Evolutionary conservation across 805 yeast species (phyloP).

Genomic region (Yamadazyma ubonensis): DNA sequence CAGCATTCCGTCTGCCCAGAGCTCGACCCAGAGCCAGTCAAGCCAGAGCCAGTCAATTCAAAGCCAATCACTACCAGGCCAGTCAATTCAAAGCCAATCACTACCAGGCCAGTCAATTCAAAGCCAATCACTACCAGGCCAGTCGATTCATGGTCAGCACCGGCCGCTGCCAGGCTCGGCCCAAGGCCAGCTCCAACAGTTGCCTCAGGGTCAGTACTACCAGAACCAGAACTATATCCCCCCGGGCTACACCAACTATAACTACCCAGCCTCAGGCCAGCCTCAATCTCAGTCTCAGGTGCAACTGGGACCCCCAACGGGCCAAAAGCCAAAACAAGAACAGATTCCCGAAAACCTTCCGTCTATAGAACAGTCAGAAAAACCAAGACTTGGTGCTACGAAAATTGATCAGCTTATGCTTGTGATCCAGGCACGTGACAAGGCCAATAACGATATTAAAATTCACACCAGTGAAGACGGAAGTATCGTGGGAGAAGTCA

Average conservation of each 20-base stretch:
- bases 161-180: too few relatives aligned
- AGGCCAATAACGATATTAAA: slow-evolving; percentile 62
- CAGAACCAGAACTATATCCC: slow-evolving; percentile 14
- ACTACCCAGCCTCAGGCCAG: slow-evolving; percentile 10
- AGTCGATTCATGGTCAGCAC: too few relatives aligned
- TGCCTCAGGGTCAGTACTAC: slow-evolving; percentile 11
- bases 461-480: slow-evolving; percentile 62
- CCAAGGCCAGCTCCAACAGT: too few relatives aligned
- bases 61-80: slow-evolving; percentile 3
- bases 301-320: too few relatives aligned
- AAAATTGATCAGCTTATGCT: slow-evolving; percentile 90
- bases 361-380: slow-evolving; percentile 44
- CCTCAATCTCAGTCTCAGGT: slow-evolving; percentile 11
- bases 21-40: too few relatives aligned
- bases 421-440: slow-evolving; percentile 83
- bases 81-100: slow-evolving; percentile 10
- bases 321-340: background rate
- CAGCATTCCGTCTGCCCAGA: too few relatives aligned
- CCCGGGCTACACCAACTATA: slow-evolving; percentile 13
- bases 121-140: slow-evolving; percentile 1
- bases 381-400: slow-evolving; percentile 79
- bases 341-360: background rate
- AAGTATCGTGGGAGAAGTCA: slow-evolving; percentile 49
- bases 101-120: too few relatives aligned
- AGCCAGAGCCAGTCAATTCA: too few relatives aligned